phyloP scores from a whole-genome alignment of 2,329 filamentous ascomycete genomes.

The Westerdykella aurantiaca region DNA sequence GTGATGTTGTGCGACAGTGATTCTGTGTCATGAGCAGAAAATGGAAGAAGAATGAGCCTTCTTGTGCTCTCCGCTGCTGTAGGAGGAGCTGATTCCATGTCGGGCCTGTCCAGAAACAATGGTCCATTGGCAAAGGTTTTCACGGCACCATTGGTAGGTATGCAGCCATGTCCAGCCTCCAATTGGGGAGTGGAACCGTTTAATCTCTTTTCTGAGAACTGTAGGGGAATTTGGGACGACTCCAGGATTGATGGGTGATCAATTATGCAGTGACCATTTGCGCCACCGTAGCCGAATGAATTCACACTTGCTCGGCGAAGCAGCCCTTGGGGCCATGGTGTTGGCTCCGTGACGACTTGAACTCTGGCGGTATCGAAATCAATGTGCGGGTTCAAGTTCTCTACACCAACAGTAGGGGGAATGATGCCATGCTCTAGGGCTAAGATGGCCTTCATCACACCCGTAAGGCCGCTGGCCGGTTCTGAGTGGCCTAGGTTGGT shows the following conservation, averaged over 20 bases:
- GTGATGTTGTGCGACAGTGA: conserved; percentile 5
- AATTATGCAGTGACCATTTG: conserved; percentile 9
- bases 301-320: conserved; percentile 8
- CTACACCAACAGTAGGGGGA: conserved; percentile 18
- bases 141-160: too few species aligned
- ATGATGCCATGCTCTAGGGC: conserved; percentile 32
- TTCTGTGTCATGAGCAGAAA: conserved; percentile 12
- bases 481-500: conserved; percentile 39
- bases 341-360: conserved; percentile 4
- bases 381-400: conserved; percentile 6
- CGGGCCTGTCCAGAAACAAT: not conserved
- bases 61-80: not conserved
- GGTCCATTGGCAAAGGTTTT: too few species aligned
- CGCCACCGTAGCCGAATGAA: conserved; percentile 10
- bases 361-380: conserved; percentile 4
- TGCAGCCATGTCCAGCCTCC: too few species aligned
- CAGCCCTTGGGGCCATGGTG: conserved; percentile 5
- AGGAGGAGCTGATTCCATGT: not conserved
- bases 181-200: too few species aligned
- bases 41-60: conserved; percentile 7
- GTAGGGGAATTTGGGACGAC: too few species aligned
- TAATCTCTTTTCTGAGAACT: too few species aligned
- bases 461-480: conserved; percentile 31
- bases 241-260: not conserved
- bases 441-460: conserved; percentile 32